Percentiles rank a stretch among this genome's conserved stretches.
Conservation (phyloP, 2,329 filamentous ascomycete genomes). For the Aspergillus aculeatinus region DNA sequence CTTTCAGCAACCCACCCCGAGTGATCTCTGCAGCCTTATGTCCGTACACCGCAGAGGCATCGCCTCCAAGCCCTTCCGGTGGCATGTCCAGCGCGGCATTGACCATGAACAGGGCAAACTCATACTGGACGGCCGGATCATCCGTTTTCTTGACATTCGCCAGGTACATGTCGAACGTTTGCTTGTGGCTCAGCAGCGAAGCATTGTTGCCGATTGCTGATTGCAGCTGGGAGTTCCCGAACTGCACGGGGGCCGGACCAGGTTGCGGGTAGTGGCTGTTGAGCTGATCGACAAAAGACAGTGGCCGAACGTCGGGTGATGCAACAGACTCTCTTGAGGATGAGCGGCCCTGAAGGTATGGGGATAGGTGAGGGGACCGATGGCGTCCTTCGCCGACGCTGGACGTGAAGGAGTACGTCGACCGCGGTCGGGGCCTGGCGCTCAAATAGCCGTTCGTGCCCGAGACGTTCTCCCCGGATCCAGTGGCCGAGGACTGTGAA, state of each 20-base stretch:
- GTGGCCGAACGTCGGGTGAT: constrained; percentile 59
- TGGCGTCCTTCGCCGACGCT: constrained; percentile 66
- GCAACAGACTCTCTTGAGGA: constrained; percentile 50
- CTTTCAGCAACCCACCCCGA: constrained; percentile 68
- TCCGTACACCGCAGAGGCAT: constrained; percentile 20
- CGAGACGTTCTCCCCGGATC: constrained; percentile 48
- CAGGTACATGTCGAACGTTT: constrained; percentile 97
- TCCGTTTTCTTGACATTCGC: constrained; percentile 97
- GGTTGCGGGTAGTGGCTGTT: constrained; percentile 78
- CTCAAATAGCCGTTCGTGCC: constrained; percentile 63
- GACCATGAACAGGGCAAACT: constrained; percentile 93
- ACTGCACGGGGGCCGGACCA: constrained; percentile 59
- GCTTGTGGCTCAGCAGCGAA: constrained; percentile 83
- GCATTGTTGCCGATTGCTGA: constrained; percentile 82
- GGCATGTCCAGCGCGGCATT: constrained; percentile 80
- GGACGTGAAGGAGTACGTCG: constrained; percentile 72
- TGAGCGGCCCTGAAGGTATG: constrained; percentile 48
- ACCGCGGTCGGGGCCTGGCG: constrained; percentile 64
- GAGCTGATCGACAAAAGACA: constrained; percentile 62
- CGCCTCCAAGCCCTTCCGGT: constrained; percentile 45
- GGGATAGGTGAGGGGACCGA: constrained; percentile 54
- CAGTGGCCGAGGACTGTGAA: constrained; percentile 30
- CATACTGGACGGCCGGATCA: constrained; percentile 86
- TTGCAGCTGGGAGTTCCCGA: constrained; percentile 80
- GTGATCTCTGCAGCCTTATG: constrained; percentile 47